Evolutionary conservation across 2,329 filamentous ascomycete species (phyloP), one percentile per base, ranked within the genome.

Genomic region (Leptographium lundbergii): DNA sequence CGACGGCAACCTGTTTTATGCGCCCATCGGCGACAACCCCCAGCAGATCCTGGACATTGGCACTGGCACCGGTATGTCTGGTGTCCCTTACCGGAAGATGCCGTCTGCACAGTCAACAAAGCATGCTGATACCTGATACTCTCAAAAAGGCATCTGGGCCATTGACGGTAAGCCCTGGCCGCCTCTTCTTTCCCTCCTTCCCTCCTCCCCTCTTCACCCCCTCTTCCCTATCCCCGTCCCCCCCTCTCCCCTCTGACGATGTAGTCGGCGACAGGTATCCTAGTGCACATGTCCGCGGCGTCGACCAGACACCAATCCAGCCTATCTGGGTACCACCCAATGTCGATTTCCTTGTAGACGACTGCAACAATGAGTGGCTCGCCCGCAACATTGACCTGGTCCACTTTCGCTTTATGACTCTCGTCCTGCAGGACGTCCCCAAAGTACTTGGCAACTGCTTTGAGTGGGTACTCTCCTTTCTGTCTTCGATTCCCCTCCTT

Each of bases 271-370:
- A 61, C 48, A 32, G 53, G 27, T 61, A 24, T 29, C 61, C 61
- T 22, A 45, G 57, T 45, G 61, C 59, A 17, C 52, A 57, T 17
- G 57, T 62, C n/a, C 56, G 60, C 29, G 61, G 61, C 29, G 45
- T 82, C 63, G 73, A 75, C 63, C 65, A 74, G 11, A 71, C 69
- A 13, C 70, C 71, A 10, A 73, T 60, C 32, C 59, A 88, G 65
- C 83, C 84, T 1, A 71, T 73, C 6, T 75, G 79, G 57, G 84
- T 89, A 1, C 87, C 87, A 0, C 78, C 80, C 22, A 91, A 91
- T 63, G 84, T 89, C 13, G 80, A 83, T 62, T 91, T 91, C 63
- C 82, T 84, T 60, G 78, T 91, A 54, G 86, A 89, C 67, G 86
- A 91, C 66, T 57, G 25, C 58, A 55, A 50, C 25, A 34, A 45